Conservation (phyloP, 129 eudicot species). For the Tagetes erecta region DNA sequence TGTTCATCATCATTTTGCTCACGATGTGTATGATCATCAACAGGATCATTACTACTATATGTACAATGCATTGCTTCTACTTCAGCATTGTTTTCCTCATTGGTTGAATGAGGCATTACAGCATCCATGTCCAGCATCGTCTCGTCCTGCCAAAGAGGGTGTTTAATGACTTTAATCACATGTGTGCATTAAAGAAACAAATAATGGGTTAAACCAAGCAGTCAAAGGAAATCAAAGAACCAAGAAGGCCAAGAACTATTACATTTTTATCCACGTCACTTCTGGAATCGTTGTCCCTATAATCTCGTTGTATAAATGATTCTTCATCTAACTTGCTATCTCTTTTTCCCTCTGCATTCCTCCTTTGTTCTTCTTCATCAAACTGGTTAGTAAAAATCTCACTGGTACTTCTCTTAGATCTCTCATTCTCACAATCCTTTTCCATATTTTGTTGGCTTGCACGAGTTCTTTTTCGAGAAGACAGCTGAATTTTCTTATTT, state of each 20-base stretch:
- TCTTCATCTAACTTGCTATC: not conserved
- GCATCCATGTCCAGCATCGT: not conserved
- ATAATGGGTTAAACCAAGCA: not conserved
- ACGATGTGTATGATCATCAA: not conserved
- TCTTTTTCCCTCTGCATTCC: conserved; percentile 10
- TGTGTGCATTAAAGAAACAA: not conserved
- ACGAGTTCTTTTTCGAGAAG: conserved; percentile 6
- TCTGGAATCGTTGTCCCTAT: not conserved
- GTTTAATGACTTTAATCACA: not conserved
- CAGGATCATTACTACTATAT: not conserved
- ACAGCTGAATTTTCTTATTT: not conserved
- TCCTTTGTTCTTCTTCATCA: not conserved
- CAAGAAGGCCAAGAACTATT: not conserved
- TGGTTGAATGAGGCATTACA: not conserved
- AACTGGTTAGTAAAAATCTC: not conserved
- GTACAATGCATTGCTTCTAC: not conserved
- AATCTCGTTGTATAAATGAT: not conserved
- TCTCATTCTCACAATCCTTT: conserved; percentile 4
- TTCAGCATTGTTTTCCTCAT: not conserved
- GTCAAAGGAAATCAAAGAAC: not conserved
- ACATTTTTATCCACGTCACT: not conserved
- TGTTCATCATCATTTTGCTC: not conserved
- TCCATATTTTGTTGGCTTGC: not conserved
- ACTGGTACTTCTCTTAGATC: not conserved
- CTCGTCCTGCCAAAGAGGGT: not conserved